phyloP scores from a whole-genome alignment of 345 rosid species.

The Murraya paniculata region DNA sequence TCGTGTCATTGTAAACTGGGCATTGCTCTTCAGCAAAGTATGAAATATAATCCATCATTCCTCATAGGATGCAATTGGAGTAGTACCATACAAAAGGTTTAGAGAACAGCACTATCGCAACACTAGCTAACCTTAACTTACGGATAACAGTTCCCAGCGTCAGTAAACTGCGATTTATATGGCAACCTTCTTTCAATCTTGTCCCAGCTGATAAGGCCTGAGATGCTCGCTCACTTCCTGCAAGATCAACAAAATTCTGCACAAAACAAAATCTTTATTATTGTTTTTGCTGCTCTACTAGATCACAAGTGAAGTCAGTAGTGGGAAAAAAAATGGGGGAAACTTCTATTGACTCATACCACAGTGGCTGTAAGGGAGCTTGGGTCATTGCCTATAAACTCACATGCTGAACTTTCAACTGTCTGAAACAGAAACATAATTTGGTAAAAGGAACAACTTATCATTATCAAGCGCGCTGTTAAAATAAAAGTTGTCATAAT shows the following conservation, averaged over 20 bases:
- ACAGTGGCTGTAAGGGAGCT: slow-evolving; percentile 81
- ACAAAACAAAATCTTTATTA: slow-evolving; percentile 17
- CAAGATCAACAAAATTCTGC: slow-evolving; percentile 91
- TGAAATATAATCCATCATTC: not conserved
- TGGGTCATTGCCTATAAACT: slow-evolving; percentile 54
- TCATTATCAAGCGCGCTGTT: not conserved
- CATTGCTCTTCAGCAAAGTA: not conserved
- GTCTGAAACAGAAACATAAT: slow-evolving; percentile 41
- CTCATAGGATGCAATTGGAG: not conserved
- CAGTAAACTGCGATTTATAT: slow-evolving; percentile 87
- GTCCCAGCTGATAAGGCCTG: slow-evolving; percentile 83
- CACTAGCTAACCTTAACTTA: slow-evolving; percentile 72
- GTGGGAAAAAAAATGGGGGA: not conserved
- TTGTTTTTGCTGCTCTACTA: not conserved
- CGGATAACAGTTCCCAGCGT: slow-evolving; percentile 95
- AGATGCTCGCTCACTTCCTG: slow-evolving; percentile 98
- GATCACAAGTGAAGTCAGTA: slow-evolving; percentile 1
- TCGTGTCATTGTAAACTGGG: not conserved
- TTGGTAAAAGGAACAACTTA: not conserved
- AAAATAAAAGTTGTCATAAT: slow-evolving; percentile 15
- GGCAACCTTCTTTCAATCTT: slow-evolving; percentile 94
- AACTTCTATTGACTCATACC: slow-evolving; percentile 38
- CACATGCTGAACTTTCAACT: slow-evolving; percentile 75
- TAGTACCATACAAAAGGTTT: not conserved
- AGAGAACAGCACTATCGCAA: not conserved